Percentiles rank a stretch among this genome's conserved stretches.
phyloP scores from a whole-genome alignment of 2,329 filamentous ascomycete genomes.

The Colletotrichum plurivorum region DNA sequence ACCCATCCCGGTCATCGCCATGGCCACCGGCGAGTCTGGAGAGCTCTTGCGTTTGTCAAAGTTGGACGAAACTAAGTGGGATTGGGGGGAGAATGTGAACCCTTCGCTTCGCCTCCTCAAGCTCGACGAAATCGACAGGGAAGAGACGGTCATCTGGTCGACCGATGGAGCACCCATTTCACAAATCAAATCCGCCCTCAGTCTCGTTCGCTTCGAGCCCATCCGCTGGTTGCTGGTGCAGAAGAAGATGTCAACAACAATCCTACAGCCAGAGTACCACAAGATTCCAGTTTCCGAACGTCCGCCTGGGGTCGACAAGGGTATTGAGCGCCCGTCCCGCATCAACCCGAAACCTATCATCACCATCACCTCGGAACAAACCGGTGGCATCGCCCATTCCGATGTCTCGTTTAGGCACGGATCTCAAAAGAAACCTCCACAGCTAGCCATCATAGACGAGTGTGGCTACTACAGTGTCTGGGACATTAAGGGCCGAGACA shows the following conservation, averaged over 20 bases:
- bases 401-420: constrained; percentile 77
- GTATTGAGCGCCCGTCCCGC: constrained; percentile 57
- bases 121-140: constrained; percentile 57
- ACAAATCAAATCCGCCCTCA: constrained; percentile 64
- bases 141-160: constrained; percentile 67
- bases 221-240: constrained; percentile 69
- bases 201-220: constrained; percentile 52
- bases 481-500: constrained; percentile 63
- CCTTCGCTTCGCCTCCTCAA: constrained; percentile 63
- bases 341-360: constrained; percentile 70
- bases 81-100: constrained; percentile 65
- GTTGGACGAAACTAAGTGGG: constrained; percentile 64
- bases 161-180: constrained; percentile 65
- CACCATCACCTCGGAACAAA: constrained; percentile 64
- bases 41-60: constrained; percentile 70
- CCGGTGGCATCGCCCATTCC: constrained; percentile 68
- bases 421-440: constrained; percentile 62
- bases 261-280: constrained; percentile 67
- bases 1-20: constrained; percentile 58
- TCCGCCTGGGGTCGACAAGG: constrained; percentile 26
- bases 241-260: constrained; percentile 64
- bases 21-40: constrained; percentile 69
- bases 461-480: constrained; percentile 78
- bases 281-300: constrained; percentile 50
- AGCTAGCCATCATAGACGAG: constrained; percentile 77